phyloP scores from a whole-genome alignment of 495 filamentous ascomycete genomes.

The Hypomontagnella monticulosa region DNA sequence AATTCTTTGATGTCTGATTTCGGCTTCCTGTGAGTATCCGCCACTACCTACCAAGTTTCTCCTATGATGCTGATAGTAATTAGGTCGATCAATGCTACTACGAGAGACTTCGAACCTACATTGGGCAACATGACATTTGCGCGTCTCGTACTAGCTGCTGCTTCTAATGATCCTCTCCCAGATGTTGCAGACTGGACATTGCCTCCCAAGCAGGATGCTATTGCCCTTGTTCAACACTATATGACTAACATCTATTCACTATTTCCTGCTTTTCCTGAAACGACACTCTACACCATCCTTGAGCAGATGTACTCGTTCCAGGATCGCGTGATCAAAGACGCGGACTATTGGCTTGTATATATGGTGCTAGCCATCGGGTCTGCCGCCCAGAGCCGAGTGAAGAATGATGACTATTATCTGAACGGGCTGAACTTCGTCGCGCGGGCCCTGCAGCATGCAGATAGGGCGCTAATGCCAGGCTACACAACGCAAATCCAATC shows the following conservation, averaged over 20 bases:
- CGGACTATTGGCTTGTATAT: slow-evolving; percentile 85
- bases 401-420: slow-evolving; percentile 68
- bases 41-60: slow-evolving; percentile 1
- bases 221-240: slow-evolving; percentile 79
- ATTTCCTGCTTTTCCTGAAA: slow-evolving; percentile 81
- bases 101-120: slow-evolving; percentile 89
- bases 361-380: slow-evolving; percentile 88
- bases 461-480: slow-evolving; percentile 83
- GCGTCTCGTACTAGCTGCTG: slow-evolving; percentile 78
- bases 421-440: slow-evolving; percentile 73
- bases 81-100: slow-evolving; percentile 90
- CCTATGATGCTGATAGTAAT: slow-evolving; percentile 14
- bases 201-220: slow-evolving; percentile 71
- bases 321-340: slow-evolving; percentile 68
- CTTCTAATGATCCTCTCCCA: slow-evolving; percentile 71
- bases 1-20: slow-evolving; percentile 84
- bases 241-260: slow-evolving; percentile 81
- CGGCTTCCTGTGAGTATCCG: slow-evolving; percentile 71
- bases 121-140: slow-evolving; percentile 86
- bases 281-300: slow-evolving; percentile 75
- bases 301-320: slow-evolving; percentile 77
- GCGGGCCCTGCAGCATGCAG: slow-evolving; percentile 76
- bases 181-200: slow-evolving; percentile 63
- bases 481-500: slow-evolving; percentile 85
- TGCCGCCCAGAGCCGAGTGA: slow-evolving; percentile 73